Conservation (phyloP, 306 rosid genomes). For the Medicago arabica region DNA sequence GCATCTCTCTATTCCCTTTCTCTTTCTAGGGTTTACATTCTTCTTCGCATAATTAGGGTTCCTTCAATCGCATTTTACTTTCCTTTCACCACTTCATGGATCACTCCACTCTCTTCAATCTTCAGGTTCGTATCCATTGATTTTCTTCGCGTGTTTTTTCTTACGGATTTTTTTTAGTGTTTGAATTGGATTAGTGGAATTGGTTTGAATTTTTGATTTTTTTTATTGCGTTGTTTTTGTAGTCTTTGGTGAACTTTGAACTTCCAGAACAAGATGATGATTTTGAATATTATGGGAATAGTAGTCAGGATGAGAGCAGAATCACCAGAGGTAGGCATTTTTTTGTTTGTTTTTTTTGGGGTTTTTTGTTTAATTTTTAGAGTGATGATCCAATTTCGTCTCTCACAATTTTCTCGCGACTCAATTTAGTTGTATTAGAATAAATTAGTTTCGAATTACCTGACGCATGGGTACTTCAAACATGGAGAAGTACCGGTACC, state of each 20-base stretch:
- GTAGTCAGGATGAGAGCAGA: slow-evolving; percentile 99
- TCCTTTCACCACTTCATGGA: slow-evolving; percentile 57
- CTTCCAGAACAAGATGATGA: slow-evolving; percentile 91
- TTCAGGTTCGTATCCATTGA: slow-evolving; percentile 58
- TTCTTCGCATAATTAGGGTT: slow-evolving; percentile 33
- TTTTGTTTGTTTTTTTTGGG: neutral
- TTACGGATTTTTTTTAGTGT: neutral
- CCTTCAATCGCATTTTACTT: slow-evolving; percentile 37
- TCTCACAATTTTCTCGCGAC: no score
- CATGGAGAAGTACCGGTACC: no score
- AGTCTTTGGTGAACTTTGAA: slow-evolving; percentile 95
- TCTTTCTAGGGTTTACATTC: slow-evolving; percentile 40
- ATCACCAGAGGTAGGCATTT: slow-evolving; percentile 77
- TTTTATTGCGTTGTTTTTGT: slow-evolving; percentile 53
- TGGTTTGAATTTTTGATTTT: neutral
- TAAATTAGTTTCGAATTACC: no score
- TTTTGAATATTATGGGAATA: slow-evolving; percentile 89
- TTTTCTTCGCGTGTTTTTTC: slow-evolving; percentile 1
- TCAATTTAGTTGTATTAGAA: no score
- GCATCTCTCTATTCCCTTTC: slow-evolving; percentile 53
- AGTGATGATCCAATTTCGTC: no score
- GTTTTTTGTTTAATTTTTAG: neutral
- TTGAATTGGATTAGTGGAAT: slow-evolving; percentile 30
- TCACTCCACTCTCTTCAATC: slow-evolving; percentile 80
- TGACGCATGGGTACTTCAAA: no score